Percentiles rank a stretch among this genome's conserved stretches.
These are phyloP conservation scores for Aspergillus sergii DNA, from an alignment of 2,329 filamentous ascomycete species.

Conservation along the genomic window DNA sequence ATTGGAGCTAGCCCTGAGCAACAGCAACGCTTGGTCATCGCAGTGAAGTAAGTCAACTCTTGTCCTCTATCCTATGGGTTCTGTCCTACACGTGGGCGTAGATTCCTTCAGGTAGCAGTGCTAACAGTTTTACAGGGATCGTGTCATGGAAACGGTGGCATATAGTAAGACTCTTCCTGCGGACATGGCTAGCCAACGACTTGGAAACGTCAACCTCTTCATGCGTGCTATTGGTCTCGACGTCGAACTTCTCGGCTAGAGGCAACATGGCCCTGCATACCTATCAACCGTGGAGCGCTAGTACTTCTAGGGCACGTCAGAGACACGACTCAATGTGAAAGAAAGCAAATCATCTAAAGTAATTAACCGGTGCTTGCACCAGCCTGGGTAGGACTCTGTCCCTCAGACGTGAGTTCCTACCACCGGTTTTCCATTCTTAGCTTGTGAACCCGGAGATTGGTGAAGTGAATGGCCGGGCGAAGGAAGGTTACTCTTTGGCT, in stretches of 20 bases:
- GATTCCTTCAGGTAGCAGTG: background rate
- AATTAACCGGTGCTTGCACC: background rate
- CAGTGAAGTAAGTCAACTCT: constrained; percentile 68
- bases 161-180: constrained; percentile 86
- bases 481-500: background rate
- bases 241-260: constrained; percentile 72
- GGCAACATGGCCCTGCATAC: background rate
- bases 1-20: constrained; percentile 92
- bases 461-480: background rate
- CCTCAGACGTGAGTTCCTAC: background rate
- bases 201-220: constrained; percentile 94
- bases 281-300: background rate
- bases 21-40: constrained; percentile 89
- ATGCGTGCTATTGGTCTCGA: constrained; percentile 99
- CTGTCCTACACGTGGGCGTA: background rate
- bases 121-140: constrained; percentile 58
- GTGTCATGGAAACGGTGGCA: constrained; percentile 91
- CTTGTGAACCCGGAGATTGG: background rate
- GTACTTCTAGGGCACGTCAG: background rate
- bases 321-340: background rate
- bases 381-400: background rate
- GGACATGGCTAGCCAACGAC: constrained; percentile 78
- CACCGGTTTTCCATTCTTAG: background rate
- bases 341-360: background rate
- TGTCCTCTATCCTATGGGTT: constrained; percentile 11